A percentile compares a stretch with the other conserved stretches of the same genome.
These are phyloP conservation scores for Chrysoporthe austroafricana DNA, from an alignment of 2,329 filamentous ascomycete species.

Conservation along the genomic window DNA sequence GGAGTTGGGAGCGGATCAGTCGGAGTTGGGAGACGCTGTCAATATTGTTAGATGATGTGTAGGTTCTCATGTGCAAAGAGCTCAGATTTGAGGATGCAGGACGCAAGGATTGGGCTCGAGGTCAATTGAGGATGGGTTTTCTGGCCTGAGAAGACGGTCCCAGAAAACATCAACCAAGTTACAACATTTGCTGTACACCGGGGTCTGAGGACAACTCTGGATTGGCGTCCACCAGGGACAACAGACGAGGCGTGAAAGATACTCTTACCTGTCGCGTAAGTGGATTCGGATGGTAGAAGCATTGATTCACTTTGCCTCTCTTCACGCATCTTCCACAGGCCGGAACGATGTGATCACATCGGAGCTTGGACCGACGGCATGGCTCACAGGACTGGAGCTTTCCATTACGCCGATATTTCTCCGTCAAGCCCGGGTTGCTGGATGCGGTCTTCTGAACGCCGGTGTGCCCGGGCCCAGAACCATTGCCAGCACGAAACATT, in stretches of 20 bases:
- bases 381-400: constrained; percentile 42
- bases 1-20: constrained; percentile 28
- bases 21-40: constrained; percentile 31
- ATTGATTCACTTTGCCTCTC: constrained; percentile 36
- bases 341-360: constrained; percentile 42
- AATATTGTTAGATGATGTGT: neutral
- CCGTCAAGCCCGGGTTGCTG: constrained; percentile 33
- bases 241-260: neutral
- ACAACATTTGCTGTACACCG: neutral
- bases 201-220: neutral
- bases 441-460: constrained; percentile 19
- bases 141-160: neutral
- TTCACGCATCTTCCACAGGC: constrained; percentile 39
- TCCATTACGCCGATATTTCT: constrained; percentile 41
- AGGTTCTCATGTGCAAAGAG: neutral
- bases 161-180: neutral
- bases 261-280: constrained; percentile 35
- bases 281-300: constrained; percentile 41
- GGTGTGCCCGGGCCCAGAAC: constrained; percentile 34
- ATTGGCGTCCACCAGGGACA: neutral
- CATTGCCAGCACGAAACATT: constrained; percentile 20
- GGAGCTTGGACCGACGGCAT: constrained; percentile 41
- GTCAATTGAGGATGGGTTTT: neutral
- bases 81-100: neutral
- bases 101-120: neutral